These are phyloP conservation scores for Backusella psychrophila DNA, from an alignment of 192 early-diverging fungal species.

Conservation along the genomic window DNA sequence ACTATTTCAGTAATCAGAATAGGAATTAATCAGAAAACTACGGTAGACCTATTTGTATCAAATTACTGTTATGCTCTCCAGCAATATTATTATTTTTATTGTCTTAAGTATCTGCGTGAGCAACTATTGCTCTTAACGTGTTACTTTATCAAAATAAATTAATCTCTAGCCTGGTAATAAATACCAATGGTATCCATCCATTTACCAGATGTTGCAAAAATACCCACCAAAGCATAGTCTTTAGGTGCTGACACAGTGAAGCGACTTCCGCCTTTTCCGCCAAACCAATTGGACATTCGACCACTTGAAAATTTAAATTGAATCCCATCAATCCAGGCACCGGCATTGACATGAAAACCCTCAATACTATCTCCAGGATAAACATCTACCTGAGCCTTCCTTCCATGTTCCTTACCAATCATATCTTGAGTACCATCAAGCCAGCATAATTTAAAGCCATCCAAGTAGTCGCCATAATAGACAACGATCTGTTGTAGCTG, in stretches of 20 bases:
- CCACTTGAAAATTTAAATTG: slow-evolving; percentile 54
- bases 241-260: slow-evolving; percentile 46
- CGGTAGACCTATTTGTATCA: too few relatives aligned
- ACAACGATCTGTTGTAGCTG: slow-evolving; percentile 27
- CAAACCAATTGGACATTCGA: slow-evolving; percentile 53
- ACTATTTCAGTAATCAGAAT: too few relatives aligned
- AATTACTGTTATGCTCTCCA: too few relatives aligned
- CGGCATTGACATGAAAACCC: slow-evolving; percentile 47
- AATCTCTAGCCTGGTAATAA: slow-evolving; percentile 31
- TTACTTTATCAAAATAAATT: neutral
- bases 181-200: slow-evolving; percentile 58
- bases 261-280: slow-evolving; percentile 47
- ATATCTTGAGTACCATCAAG: slow-evolving; percentile 39
- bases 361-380: slow-evolving; percentile 47
- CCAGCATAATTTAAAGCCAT: slow-evolving; percentile 49
- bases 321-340: slow-evolving; percentile 62
- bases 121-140: too few relatives aligned
- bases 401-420: slow-evolving; percentile 46
- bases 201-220: slow-evolving; percentile 48
- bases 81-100: too few relatives aligned
- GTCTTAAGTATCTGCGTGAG: too few relatives aligned
- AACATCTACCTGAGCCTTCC: slow-evolving; percentile 32
- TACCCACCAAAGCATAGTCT: slow-evolving; percentile 52
- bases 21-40: too few relatives aligned
- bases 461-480: slow-evolving; percentile 45